Evolutionary conservation across 1,284 basidiomycete genomes (phyloP), one percentile per base, ranked within the genome.

Genomic region (Peniophora sp.): DNA sequence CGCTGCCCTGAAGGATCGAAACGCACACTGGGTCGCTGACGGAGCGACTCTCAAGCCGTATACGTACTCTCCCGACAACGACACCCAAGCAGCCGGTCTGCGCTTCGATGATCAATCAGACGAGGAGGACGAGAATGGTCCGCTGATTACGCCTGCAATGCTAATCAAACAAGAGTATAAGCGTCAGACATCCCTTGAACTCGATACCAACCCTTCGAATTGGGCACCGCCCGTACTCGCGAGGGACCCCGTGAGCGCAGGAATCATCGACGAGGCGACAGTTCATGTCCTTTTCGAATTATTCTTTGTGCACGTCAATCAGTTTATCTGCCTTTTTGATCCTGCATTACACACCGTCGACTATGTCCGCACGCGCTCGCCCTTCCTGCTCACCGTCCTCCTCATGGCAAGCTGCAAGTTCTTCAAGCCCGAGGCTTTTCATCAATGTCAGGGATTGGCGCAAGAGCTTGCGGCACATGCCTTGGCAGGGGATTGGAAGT

Each of bases 381-480:
- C 86, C 0, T 84, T 92, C 60, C 73, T 93, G 48, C 92, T 91
- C 65, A 88, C 89, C 5, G 80, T 83, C 27, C 76, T 93, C 52
- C 73, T 92, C 61, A 86, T 89, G 76, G 87, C 84, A 14, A 85
- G 83, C 20, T 85, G 84, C 72, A 91, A 92, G 65, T 92, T 92
- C 61, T 92, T 89, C 71, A 78, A 78, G 52, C 78, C 83, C 8
- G 78, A 81, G 46, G 64, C 79, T 32, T 90, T 85, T 66, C 78
- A 78, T 56, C 69, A 72, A 24, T 86, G 81, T 57, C 80, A 82
- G 55, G 79, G 78, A 55, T 73, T 89, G 22, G 84, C 81, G 22
- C 76, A 87, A 54, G 82, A 84, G 50, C 78, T 85, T 59, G 81
- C 83, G 8, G 70, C 85, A n/a, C 78, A 76, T 51, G 85, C 88